Evolutionary conservation across 1,139 yeast genomes (phyloP), one percentile per base, ranked within the genome.

Genomic region (Saccharomyces hybrid): DNA sequence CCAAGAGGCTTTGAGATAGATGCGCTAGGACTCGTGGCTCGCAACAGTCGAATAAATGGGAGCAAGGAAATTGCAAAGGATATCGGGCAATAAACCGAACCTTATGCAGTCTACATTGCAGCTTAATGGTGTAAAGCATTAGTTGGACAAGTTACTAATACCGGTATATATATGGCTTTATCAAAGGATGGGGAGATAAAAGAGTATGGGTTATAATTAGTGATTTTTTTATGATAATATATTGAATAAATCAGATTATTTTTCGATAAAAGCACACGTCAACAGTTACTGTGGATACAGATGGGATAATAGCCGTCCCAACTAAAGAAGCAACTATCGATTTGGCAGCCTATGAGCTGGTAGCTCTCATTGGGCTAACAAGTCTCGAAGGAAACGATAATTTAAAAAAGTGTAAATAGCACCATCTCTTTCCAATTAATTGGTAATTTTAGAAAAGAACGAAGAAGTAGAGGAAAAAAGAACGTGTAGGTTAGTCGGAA

Each of bases 81-180:
- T 7, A 29, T 7, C 32, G 32, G 32, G 32, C 32, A 29, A 29
- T 7, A 29, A 29, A 29, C 32, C 32, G 32, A 29, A 29, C 32
- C 32, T 29, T 29, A 29, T 29, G 11, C 32, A 8, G 32, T 29
- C 32, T 29, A 29, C 11, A 29, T 29, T 29, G 32, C 11, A 29
- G 32, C 11, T 29, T 52, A 68, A 68, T 49, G 61, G 69, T 19
- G 64, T 65, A 8, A 60, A 51, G 48, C 71, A 68, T 54, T 62
- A 60, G 38, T 66, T 69, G n/a, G 71, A 70, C 6, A 64, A 65
- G 57, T 48, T 64, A 6, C 55, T 68, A 24, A 55, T 68, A 47
- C 71, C 71, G 3, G 67, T 71, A 50, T 68, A 68, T 51, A 59
- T 68, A 31, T 67, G 57, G 55, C 31, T 24, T 27, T 34, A 11